A percentile compares a stretch with the other conserved stretches of the same genome.
phyloP scores from a whole-genome alignment of 768 basidiomycete species.

The Suillus paluster region DNA sequence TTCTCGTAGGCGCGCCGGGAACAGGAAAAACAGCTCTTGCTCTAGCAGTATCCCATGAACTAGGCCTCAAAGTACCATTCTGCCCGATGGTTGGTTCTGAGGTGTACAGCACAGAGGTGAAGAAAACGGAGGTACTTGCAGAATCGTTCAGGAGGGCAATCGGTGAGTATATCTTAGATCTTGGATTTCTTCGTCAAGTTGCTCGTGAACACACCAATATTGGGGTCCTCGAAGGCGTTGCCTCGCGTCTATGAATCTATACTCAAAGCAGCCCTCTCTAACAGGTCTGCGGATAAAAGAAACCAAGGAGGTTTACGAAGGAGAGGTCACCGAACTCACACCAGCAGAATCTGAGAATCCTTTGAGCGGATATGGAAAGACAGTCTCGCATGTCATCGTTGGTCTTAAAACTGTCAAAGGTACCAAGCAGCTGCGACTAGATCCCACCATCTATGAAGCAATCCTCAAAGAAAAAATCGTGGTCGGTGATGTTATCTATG shows the following conservation, averaged over 20 bases:
- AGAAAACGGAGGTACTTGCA: slow-evolving; percentile 97
- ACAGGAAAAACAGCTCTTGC: slow-evolving; percentile 99
- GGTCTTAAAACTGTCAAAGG: slow-evolving; percentile 93
- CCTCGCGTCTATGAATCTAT: not conserved
- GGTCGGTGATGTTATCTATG: slow-evolving; percentile 96
- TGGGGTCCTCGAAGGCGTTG: not conserved
- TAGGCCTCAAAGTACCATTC: slow-evolving; percentile 94
- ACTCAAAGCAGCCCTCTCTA: not conserved
- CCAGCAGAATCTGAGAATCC: slow-evolving; percentile 98
- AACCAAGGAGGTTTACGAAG: slow-evolving; percentile 98
- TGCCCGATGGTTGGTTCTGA: slow-evolving; percentile 99
- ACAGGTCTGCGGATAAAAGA: slow-evolving; percentile 96
- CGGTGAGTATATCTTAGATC: slow-evolving; percentile 55
- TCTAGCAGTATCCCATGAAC: slow-evolving; percentile 92
- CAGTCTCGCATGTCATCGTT: slow-evolving; percentile 96
- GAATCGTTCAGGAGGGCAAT: slow-evolving; percentile 96
- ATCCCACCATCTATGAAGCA: slow-evolving; percentile 95
- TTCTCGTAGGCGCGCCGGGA: slow-evolving; percentile 94
- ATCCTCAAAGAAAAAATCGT: slow-evolving; percentile 97
- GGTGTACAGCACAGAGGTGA: slow-evolving; percentile 96
- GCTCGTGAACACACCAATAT: not conserved
- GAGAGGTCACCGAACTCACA: slow-evolving; percentile 96
- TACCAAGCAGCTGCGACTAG: slow-evolving; percentile 92
- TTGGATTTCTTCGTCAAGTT: not conserved
- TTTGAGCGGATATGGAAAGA: slow-evolving; percentile 96